A percentile compares a stretch with the other conserved stretches of the same genome.
These are phyloP conservation scores for Xylaria sp. DNA, from an alignment of 2,329 filamentous ascomycete genomes.

Conservation along the genomic window DNA sequence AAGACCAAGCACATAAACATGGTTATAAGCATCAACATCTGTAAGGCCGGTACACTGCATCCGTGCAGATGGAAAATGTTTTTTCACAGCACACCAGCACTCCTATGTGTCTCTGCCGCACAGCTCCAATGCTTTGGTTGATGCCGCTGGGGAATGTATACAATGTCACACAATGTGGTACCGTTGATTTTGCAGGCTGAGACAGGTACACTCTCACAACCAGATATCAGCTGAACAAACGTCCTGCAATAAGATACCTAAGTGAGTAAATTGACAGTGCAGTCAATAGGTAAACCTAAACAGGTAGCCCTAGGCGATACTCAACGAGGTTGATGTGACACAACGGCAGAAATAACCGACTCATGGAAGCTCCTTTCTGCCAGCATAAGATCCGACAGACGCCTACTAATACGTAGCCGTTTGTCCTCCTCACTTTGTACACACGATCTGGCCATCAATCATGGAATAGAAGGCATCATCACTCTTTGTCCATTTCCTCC, in stretches of 20 bases:
- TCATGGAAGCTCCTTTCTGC: no score
- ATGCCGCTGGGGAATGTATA: no score
- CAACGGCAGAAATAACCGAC: no score
- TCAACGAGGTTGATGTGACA: not conserved
- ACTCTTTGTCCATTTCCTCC: conserved; percentile 30
- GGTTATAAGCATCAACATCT: not conserved
- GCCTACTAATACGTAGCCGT: no score
- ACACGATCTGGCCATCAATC: conserved; percentile 36
- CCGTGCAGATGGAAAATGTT: not conserved
- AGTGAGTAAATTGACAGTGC: no score
- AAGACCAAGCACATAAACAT: not conserved
- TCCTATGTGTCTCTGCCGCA: not conserved
- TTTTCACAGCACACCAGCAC: not conserved
- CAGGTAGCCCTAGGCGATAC: not conserved
- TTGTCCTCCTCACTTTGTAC: conserved; percentile 23
- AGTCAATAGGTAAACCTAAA: not conserved
- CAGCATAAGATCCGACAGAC: no score
- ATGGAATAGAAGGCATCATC: conserved; percentile 32
- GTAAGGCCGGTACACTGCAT: not conserved
- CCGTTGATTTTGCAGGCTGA: not conserved
- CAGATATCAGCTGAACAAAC: no score
- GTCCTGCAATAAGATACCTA: not conserved
- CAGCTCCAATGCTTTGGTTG: not conserved
- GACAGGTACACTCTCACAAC: not conserved
- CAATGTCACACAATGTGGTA: not conserved